Conservation (phyloP, 441 rosid genomes). For the Mallotus repandus region DNA sequence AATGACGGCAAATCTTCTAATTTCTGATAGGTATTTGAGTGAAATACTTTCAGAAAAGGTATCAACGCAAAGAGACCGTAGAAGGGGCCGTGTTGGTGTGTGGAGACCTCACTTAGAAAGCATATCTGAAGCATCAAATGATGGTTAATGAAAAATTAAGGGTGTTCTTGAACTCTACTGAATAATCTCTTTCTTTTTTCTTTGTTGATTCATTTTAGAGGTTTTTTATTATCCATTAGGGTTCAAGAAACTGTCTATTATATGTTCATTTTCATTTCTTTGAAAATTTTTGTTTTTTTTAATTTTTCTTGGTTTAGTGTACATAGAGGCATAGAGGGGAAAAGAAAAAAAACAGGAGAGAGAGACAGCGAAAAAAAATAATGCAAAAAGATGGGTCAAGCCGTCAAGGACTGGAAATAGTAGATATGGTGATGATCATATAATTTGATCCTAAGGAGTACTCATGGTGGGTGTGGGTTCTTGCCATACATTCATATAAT, state of each 20-base stretch:
- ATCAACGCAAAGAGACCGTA: conserved; percentile 68
- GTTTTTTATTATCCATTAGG: conserved; percentile 32
- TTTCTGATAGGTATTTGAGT: conserved; percentile 77
- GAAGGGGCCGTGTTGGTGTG: conserved; percentile 82
- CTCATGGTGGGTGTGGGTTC: conserved; percentile 6
- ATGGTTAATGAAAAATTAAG: conserved; percentile 22
- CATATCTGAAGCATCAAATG: conserved; percentile 58
- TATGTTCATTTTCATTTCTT: background rate
- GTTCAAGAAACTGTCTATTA: conserved; percentile 25
- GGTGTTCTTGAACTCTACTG: background rate
- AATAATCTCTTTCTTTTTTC: background rate
- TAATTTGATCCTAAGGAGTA: background rate
- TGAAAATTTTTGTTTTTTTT: background rate
- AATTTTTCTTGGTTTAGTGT: conserved; percentile 13
- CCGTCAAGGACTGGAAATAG: conserved; percentile 3
- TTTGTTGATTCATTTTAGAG: conserved; percentile 27
- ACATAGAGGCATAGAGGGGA: conserved; percentile 29
- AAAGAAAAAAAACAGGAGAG: too few species aligned
- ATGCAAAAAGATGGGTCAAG: background rate
- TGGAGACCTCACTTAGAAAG: conserved; percentile 98
- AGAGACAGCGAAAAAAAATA: too few species aligned
- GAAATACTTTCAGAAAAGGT: conserved; percentile 84
- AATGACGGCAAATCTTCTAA: conserved; percentile 32
- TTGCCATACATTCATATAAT: too few species aligned
- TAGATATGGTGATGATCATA: background rate